Base-by-base conservation (phyloP, 345 rosid species). In the Gossypium turneri region DNA sequence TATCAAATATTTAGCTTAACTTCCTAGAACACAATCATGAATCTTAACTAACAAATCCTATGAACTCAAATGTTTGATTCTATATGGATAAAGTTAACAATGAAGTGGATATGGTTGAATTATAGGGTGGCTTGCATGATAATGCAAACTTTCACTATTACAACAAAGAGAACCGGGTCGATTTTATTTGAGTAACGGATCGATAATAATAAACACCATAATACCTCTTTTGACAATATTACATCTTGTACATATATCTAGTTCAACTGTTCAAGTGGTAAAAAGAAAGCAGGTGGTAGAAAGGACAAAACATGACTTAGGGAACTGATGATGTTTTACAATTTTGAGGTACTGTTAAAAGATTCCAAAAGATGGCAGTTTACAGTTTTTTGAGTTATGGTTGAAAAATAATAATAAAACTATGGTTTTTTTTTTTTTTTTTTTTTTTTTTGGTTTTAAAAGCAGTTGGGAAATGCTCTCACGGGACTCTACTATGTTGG, bases 401-500 rank as follows among this genome's bases (percentile, higher is more conserved):
- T 56, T 70, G 72, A 66, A 75, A 10, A 59, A 73, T 5, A 19
- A 16, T 24, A 57, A 34, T 34, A 34, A 34, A 34, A 34, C 38
- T 34, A 34, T 4, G 38, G 38, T 34, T 34, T 34, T 34, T 34
- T 57, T 3, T 27, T 20, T 48, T 41, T 27, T 34, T 34, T 34
- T 34, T 34, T 34, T 57, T 3, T 27, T 20, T 48, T 41, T 27
- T 34, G 50, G 2, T 9, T 77, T 77, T 77, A 45, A 75, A 34
- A 73, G 73, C 52, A 81, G 70, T 66, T 74, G 77, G 45, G 15
- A n/a, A 72, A 68, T 82, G 80, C 62, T 73, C 68, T 73, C 73
- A 73, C 47, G 12, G 25, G 56, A 15, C 72, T 51, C 41, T 69
- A 60, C 27, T 48, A 59, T 17, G 73, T 53, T 82, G 80, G 77